These are phyloP conservation scores for Aspergillus chevalieri DNA, from an alignment of 2,329 filamentous ascomycete species.

Conservation along the genomic window DNA sequence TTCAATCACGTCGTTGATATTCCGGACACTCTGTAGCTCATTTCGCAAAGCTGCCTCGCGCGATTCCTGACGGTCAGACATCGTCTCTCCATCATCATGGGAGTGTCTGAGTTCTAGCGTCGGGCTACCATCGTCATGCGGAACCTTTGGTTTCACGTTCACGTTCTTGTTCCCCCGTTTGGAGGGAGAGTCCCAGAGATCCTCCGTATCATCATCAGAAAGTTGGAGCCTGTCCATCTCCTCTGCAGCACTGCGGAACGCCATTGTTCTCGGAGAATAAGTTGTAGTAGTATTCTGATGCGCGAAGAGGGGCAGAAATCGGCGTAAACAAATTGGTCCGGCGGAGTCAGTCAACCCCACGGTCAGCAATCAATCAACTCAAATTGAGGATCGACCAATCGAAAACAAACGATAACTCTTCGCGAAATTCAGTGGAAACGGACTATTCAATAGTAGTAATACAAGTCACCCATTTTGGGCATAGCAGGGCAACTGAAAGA, in stretches of 20 bases:
- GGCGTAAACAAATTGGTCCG: not conserved
- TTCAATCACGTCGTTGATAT: conserved; percentile 84
- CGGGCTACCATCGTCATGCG: conserved; percentile 33
- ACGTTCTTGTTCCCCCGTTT: conserved; percentile 30
- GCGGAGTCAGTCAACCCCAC: not conserved
- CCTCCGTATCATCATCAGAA: conserved; percentile 52
- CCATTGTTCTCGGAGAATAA: conserved; percentile 18
- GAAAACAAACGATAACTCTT: not conserved
- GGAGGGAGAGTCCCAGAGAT: conserved; percentile 55
- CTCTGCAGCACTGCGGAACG: conserved; percentile 35
- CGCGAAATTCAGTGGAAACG: not conserved
- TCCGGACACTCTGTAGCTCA: conserved; percentile 76
- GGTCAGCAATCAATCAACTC: not conserved
- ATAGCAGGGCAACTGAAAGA: not conserved
- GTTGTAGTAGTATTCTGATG: not conserved
- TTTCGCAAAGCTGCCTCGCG: conserved; percentile 68
- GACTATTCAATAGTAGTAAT: too few relatives aligned
- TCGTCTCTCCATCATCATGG: conserved; percentile 40
- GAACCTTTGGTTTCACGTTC: conserved; percentile 22
- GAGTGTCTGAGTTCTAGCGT: conserved; percentile 25
- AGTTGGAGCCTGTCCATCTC: conserved; percentile 48
- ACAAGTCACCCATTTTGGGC: not conserved
- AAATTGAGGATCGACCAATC: not conserved
- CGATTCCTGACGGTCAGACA: conserved; percentile 59
- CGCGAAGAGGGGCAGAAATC: not conserved